Evolutionary conservation across 2,329 filamentous ascomycete genomes (phyloP).

Genomic region (Alternaria alternata): DNA sequence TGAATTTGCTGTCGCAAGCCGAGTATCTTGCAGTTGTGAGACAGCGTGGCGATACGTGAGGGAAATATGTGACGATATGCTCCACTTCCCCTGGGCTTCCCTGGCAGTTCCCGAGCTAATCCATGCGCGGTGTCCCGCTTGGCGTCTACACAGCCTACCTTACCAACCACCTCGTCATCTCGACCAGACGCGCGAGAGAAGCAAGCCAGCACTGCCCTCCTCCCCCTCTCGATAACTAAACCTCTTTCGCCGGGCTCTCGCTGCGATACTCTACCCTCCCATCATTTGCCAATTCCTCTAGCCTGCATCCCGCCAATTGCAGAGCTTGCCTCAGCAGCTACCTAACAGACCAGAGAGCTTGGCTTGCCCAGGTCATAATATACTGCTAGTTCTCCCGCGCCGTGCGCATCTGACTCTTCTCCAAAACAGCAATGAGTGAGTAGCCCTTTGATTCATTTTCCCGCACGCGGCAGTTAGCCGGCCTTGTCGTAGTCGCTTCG

Average conservation of each 20-base stretch:
- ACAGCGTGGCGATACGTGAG: slow-evolving; percentile 6
- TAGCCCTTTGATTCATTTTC: slow-evolving; percentile 18
- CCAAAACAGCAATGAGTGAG: slow-evolving; percentile 29
- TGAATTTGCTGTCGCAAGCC: neutral
- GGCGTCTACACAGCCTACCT: slow-evolving; percentile 10
- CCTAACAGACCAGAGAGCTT: slow-evolving; percentile 15
- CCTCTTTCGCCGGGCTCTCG: slow-evolving; percentile 6
- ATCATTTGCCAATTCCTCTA: slow-evolving; percentile 5
- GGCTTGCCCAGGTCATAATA: slow-evolving; percentile 20
- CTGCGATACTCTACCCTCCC: slow-evolving; percentile 4
- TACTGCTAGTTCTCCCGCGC: slow-evolving; percentile 17
- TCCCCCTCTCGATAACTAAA: slow-evolving; percentile 11
- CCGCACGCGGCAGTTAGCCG: slow-evolving; percentile 12
- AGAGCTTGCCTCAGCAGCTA: slow-evolving; percentile 1
- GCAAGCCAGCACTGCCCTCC: slow-evolving; percentile 5
- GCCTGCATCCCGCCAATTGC: slow-evolving; percentile 10
- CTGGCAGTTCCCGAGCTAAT: slow-evolving; percentile 3
- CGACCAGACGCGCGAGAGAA: neutral
- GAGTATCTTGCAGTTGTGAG: neutral
- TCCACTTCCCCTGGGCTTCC: slow-evolving; percentile 9
- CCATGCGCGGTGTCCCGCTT: slow-evolving; percentile 3
- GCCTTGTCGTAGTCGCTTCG: slow-evolving; percentile 16
- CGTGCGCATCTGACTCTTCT: slow-evolving; percentile 14
- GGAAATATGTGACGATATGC: slow-evolving; percentile 6
- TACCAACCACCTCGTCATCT: slow-evolving; percentile 11